A percentile compares a stretch with the other conserved stretches of the same genome.
Conservation (phyloP, 305 asterid species). For the Fraxinus dipetala region DNA sequence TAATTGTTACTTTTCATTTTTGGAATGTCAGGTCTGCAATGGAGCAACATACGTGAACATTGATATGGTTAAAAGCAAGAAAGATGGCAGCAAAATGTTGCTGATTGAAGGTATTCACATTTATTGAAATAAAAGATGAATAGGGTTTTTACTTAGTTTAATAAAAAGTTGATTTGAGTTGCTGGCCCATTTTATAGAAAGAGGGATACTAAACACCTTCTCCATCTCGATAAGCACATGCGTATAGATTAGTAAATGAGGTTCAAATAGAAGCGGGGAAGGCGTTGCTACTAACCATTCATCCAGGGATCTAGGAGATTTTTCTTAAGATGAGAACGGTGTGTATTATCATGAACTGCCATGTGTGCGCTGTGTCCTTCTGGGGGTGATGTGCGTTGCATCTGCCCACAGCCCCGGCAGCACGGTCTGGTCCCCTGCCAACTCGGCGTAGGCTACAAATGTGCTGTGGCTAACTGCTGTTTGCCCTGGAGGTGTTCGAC, state of each 20-base stretch:
- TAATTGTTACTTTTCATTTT: background rate
- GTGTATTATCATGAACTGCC: background rate
- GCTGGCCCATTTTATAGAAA: background rate
- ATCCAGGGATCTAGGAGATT: background rate
- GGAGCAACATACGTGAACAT: conserved; percentile 81
- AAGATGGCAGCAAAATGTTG: conserved; percentile 82
- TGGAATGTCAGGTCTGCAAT: conserved; percentile 49
- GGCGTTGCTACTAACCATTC: background rate
- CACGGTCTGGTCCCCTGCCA: background rate
- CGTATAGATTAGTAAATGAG: conserved; percentile 13
- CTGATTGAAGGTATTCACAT: conserved; percentile 63
- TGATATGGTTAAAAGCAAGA: conserved; percentile 71
- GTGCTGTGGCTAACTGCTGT: background rate
- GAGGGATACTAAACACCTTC: background rate
- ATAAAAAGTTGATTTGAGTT: background rate
- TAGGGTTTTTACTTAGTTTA: background rate
- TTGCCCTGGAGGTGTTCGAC: background rate
- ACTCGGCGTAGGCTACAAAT: background rate
- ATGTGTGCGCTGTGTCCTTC: background rate
- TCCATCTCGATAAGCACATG: background rate
- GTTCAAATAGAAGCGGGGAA: background rate
- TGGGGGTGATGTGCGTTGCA: background rate
- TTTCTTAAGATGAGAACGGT: background rate
- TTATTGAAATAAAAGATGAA: background rate
- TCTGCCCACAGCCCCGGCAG: background rate